Percentiles rank a stretch among this genome's conserved stretches.
Conservation (phyloP, 78 protist species). For the Chrysochromulina parva region DNA sequence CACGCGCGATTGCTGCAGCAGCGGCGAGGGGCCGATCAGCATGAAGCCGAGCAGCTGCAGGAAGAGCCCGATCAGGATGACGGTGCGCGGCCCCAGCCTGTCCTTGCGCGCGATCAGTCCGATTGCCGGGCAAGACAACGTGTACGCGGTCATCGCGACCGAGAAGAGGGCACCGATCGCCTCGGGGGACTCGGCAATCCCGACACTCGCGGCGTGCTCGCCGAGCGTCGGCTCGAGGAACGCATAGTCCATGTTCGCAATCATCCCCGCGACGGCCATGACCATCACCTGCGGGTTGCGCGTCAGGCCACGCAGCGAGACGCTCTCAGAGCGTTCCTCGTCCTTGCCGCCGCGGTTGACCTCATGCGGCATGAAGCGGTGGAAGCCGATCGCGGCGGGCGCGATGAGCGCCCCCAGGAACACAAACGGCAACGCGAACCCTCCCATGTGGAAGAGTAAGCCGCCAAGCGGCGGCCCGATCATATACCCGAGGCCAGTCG, state of each 20-base stretch:
- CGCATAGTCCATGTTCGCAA: constrained; percentile 13
- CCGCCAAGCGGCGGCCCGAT: constrained; percentile 4
- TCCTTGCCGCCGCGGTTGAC: too few relatives aligned
- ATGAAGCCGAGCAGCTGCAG: constrained; percentile 5
- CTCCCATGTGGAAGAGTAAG: not conserved
- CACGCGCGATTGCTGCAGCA: not conserved
- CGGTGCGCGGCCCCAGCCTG: not conserved
- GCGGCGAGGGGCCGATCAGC: constrained; percentile 1
- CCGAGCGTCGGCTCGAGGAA: constrained; percentile 21
- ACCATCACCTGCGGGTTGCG: not conserved
- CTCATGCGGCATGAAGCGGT: not conserved
- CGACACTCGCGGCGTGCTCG: not conserved
- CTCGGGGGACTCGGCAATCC: not conserved
- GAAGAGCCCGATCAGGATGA: not conserved
- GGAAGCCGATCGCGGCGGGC: not conserved
- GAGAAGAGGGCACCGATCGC: not conserved
- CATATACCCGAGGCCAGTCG: constrained; percentile 13
- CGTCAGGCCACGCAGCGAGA: too few relatives aligned
- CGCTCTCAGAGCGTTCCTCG: too few relatives aligned
- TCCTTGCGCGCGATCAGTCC: not conserved
- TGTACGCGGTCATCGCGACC: not conserved
- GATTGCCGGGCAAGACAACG: not conserved
- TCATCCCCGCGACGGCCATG: not conserved
- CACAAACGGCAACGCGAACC: not conserved
- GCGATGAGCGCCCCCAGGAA: not conserved